Percentiles rank a stretch among this genome's conserved stretches.
Evolutionary conservation across 1,284 basidiomycete species (phyloP).

Genomic region (Melampsora abietis-canadensis): DNA sequence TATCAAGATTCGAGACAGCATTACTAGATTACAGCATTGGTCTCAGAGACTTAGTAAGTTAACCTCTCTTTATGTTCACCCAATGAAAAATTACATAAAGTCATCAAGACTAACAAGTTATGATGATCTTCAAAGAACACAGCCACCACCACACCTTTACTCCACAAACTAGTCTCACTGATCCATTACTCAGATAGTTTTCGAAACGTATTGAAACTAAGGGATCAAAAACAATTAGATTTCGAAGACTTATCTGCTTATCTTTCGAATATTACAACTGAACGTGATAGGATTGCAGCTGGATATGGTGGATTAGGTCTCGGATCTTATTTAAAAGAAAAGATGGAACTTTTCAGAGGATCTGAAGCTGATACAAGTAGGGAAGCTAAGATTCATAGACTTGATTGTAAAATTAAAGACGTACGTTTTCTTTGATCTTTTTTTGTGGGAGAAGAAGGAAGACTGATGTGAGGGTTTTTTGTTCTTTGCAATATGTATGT

Average conservation of each 20-base stretch:
- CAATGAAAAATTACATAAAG: background rate
- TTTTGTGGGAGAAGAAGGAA: background rate
- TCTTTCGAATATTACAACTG: conserved; percentile 79
- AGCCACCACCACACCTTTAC: conserved; percentile 61
- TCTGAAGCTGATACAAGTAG: conserved; percentile 83
- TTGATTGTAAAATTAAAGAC: conserved; percentile 92
- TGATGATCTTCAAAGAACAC: conserved; percentile 28
- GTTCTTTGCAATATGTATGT: too few species aligned
- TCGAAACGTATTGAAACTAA: conserved; percentile 81
- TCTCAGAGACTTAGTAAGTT: conserved; percentile 62
- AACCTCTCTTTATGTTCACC: conserved; percentile 12
- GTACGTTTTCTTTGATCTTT: conserved; percentile 56
- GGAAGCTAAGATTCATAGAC: conserved; percentile 84
- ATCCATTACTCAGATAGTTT: conserved; percentile 84
- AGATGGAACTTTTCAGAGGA: conserved; percentile 80
- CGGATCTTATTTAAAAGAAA: conserved; percentile 87
- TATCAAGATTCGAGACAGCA: conserved; percentile 93
- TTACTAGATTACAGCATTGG: conserved; percentile 85
- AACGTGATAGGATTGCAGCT: conserved; percentile 85
- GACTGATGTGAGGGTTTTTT: too few species aligned
- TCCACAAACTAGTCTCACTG: conserved; percentile 81
- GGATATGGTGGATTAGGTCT: conserved; percentile 63
- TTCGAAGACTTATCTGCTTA: conserved; percentile 97
- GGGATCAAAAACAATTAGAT: conserved; percentile 97
- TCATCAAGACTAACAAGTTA: background rate